These are phyloP conservation scores for Barnettozyma populi DNA, from an alignment of 805 yeast genomes.

Conservation along the genomic window DNA sequence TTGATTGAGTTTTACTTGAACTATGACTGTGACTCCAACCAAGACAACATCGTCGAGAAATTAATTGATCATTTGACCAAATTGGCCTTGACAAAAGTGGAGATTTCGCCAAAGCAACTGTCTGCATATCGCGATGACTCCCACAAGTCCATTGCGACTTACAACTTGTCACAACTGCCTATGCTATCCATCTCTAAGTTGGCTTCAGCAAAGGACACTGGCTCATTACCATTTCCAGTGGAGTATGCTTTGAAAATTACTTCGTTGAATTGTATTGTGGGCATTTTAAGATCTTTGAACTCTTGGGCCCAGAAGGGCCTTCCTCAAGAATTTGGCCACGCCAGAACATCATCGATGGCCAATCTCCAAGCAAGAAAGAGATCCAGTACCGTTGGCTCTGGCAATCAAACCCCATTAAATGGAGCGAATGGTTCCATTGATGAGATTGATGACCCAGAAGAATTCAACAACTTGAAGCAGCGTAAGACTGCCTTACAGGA, in stretches of 20 bases:
- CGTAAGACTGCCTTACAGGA: conserved; percentile 77
- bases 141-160: conserved; percentile 61
- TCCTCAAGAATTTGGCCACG: conserved; percentile 21
- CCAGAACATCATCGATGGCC: conserved; percentile 16
- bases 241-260: conserved; percentile 83
- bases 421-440: conserved; percentile 14
- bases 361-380: conserved; percentile 21
- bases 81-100: conserved; percentile 64
- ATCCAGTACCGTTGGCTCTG: conserved; percentile 25
- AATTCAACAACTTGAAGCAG: conserved; percentile 79
- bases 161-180: conserved; percentile 69
- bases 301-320: conserved; percentile 79
- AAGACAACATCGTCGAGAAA: conserved; percentile 82
- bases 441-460: conserved; percentile 67
- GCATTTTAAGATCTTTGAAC: conserved; percentile 72
- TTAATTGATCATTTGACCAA: conserved; percentile 69
- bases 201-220: conserved; percentile 52
- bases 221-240: conserved; percentile 50
- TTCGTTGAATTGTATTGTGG: conserved; percentile 74
- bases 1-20: conserved; percentile 89
- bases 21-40: conserved; percentile 83
- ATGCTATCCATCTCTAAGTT: conserved; percentile 66
- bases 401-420: conserved; percentile 8
- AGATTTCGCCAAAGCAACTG: conserved; percentile 64
- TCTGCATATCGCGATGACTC: conserved; percentile 45